These are phyloP conservation scores for Saccharomycopsis amapae DNA, from an alignment of 805 yeast species.

Conservation along the genomic window DNA sequence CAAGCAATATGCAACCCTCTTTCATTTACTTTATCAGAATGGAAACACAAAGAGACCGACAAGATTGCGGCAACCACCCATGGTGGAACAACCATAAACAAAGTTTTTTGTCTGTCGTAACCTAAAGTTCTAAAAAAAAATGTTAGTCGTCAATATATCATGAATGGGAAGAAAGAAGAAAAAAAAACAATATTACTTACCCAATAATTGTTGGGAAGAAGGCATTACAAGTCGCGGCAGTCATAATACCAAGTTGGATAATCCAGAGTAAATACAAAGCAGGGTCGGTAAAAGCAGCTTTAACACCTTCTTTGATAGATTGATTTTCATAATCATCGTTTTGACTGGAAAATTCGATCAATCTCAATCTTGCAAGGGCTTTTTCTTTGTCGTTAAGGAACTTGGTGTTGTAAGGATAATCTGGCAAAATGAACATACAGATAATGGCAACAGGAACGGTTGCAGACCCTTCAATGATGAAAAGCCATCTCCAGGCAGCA, in stretches of 20 bases:
- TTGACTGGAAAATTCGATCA: constrained; percentile 13
- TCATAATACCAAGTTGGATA: constrained; percentile 34
- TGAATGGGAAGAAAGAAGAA: too few species aligned
- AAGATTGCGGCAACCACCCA: constrained; percentile 44
- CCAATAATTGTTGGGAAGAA: constrained; percentile 56
- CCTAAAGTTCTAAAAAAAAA: constrained; percentile 33
- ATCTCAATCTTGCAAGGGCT: constrained; percentile 16
- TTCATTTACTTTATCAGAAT: constrained; percentile 51
- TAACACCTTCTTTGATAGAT: constrained; percentile 6
- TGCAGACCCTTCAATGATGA: constrained; percentile 42
- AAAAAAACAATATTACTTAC: too few species aligned
- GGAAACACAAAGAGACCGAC: constrained; percentile 47
- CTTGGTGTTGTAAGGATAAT: constrained; percentile 33
- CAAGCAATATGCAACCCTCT: constrained; percentile 42
- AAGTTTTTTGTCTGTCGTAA: constrained; percentile 42
- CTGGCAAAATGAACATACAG: constrained; percentile 33
- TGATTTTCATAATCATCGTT: constrained; percentile 12
- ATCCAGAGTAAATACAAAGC: constrained; percentile 17
- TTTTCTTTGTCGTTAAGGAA: constrained; percentile 33
- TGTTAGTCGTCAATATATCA: too few species aligned
- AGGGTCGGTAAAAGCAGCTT: constrained; percentile 16
- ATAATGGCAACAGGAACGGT: constrained; percentile 33
- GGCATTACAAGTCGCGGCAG: constrained; percentile 55
- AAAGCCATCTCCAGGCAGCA: constrained; percentile 44
- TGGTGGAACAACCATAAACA: constrained; percentile 55